These are phyloP conservation scores for Rhodotorula toruloides DNA, from an alignment of 768 basidiomycete genomes.

Conservation along the genomic window DNA sequence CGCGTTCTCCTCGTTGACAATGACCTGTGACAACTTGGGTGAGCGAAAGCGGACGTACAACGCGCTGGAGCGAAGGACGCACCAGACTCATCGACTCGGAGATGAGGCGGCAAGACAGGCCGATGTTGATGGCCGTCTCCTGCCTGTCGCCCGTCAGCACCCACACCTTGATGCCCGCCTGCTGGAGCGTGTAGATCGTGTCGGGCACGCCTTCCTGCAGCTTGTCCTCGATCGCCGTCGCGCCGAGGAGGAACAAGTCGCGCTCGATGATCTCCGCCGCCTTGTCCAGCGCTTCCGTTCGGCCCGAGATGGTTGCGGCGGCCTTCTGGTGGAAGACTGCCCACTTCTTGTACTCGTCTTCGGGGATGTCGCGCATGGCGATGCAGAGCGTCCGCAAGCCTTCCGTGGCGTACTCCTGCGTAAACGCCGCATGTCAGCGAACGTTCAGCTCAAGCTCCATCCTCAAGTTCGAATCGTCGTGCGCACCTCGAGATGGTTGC, in stretches of 20 bases:
- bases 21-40: constrained; percentile 57
- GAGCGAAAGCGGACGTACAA: not conserved
- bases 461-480: too few relatives aligned
- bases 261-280: constrained; percentile 95
- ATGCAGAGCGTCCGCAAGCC: constrained; percentile 95
- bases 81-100: constrained; percentile 98
- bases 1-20: constrained; percentile 83
- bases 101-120: constrained; percentile 92
- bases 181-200: constrained; percentile 92
- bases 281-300: constrained; percentile 86
- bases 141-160: constrained; percentile 96
- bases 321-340: constrained; percentile 79
- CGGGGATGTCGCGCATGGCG: constrained; percentile 84
- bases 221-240: constrained; percentile 98
- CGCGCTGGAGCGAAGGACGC: constrained; percentile 35
- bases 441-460: too few relatives aligned
- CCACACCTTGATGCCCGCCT: constrained; percentile 99
- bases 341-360: constrained; percentile 88
- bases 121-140: constrained; percentile 99
- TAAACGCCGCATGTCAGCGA: too few relatives aligned
- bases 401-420: constrained; percentile 93
- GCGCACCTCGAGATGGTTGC: constrained; percentile 80
- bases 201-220: constrained; percentile 98
- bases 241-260: constrained; percentile 85
- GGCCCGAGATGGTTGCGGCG: constrained; percentile 88